Conservation (phyloP, 2,329 filamentous ascomycete genomes). For the Fusarium sp. region DNA sequence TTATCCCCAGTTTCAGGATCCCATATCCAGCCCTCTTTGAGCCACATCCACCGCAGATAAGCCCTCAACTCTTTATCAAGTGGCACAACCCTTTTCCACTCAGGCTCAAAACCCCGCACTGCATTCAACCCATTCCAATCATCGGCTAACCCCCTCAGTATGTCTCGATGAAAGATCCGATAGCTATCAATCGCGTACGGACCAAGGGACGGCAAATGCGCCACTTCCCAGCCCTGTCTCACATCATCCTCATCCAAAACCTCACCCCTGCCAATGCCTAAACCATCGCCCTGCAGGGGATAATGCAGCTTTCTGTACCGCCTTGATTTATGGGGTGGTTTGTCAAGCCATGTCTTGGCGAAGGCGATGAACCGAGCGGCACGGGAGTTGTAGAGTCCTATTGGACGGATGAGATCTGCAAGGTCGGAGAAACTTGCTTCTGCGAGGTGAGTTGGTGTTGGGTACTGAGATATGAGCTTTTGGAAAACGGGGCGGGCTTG, state of each 20-base stretch:
- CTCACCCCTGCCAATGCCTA: constrained; percentile 10
- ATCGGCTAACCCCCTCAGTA: not conserved
- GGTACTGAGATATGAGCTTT: not conserved
- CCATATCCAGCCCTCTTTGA: constrained; percentile 27
- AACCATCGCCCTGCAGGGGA: not conserved
- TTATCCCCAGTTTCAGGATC: constrained; percentile 15
- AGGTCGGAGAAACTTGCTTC: not conserved
- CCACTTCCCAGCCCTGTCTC: constrained; percentile 29
- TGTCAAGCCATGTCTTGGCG: constrained; percentile 14
- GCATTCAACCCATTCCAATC: not conserved
- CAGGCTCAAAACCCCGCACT: not conserved
- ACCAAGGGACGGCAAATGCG: constrained; percentile 20
- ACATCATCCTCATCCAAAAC: constrained; percentile 4
- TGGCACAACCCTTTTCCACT: constrained; percentile 28
- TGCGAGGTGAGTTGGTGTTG: not conserved
- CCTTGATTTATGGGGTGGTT: not conserved
- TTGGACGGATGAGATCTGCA: constrained; percentile 15
- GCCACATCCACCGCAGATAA: constrained; percentile 31
- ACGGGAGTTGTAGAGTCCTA: constrained; percentile 26
- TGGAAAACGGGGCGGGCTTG: constrained; percentile 14
- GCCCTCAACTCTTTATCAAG: constrained; percentile 27
- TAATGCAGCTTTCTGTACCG: constrained; percentile 28
- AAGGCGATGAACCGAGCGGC: constrained; percentile 22
- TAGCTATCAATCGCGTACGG: constrained; percentile 31
- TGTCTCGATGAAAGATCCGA: constrained; percentile 27